Base-by-base conservation (phyloP, 768 basidiomycete species). In the Dendrothele bispora region DNA sequence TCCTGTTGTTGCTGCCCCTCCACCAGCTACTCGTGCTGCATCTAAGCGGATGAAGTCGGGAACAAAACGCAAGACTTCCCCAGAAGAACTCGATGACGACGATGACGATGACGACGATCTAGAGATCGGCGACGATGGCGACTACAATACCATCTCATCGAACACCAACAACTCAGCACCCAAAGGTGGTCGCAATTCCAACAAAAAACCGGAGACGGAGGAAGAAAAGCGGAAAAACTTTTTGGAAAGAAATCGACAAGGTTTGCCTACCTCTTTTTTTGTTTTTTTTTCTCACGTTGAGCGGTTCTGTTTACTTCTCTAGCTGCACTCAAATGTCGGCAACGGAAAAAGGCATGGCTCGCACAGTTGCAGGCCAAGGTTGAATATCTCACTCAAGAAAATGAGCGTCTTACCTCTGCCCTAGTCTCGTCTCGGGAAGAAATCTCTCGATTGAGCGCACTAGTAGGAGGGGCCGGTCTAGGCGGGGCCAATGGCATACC, bases 321-420 rank as follows among this genome's bases (percentile, higher is more conserved):
- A 98, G 95, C 97, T 52, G 97, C 97, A 5, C 83, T 98, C 56
- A 98, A 98, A 71, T 99, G 97, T 69, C 92, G 97, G 28, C 97
- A 99, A 63, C 88, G 97, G 49, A 99, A 99, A 71, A 99, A 99
- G 67, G 93, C 93, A 4, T 99, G 97, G 97, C 80, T 98, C 12
- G 78, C 84, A 24, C 86, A 90, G 53, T 76, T 99, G 15, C 97
- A 99, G 66, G 82, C 86, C 32, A 95, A 95, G 60, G 93, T 95
- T 67, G 97, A 99, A 63, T 89, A 75, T 56, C 80, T 99, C 32
- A 74, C 79, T n/a, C 83, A 86, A 54, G 97, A 99, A 69, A 99
- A 99, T 68, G 95, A 98, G 65, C 84, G 91, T 20, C 82, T 99
- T 21, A 86, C 90, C 26, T 77, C 82, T 7, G 93, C 93, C 7